A percentile compares a stretch with the other conserved stretches of the same genome.
Conservation (phyloP, 169 alveolate genomes). For the Cryptosporidium sp. region DNA sequence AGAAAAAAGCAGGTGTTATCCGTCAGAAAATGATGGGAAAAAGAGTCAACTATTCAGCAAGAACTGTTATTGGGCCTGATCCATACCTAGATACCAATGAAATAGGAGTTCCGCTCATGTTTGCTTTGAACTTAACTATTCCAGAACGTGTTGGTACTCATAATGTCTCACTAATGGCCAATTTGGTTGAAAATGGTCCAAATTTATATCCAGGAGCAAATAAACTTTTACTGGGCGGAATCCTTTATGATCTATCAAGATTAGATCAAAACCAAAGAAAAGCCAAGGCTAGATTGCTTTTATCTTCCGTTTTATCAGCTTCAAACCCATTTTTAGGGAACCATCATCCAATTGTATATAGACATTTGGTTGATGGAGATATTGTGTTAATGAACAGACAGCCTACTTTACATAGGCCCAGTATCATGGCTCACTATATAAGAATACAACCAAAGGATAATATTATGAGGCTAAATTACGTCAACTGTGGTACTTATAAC, state of each 20-base stretch:
- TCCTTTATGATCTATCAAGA: constrained; percentile 77
- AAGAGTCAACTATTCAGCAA: constrained; percentile 98
- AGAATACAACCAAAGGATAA: constrained; percentile 92
- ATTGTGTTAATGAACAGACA: constrained; percentile 95
- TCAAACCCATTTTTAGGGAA: constrained; percentile 66
- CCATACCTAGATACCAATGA: constrained; percentile 96
- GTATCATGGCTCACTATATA: constrained; percentile 95
- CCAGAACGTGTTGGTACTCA: constrained; percentile 94
- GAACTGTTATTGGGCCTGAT: constrained; percentile 99
- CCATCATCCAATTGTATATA: constrained; percentile 87
- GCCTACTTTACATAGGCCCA: constrained; percentile 98
- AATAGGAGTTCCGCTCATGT: constrained; percentile 95
- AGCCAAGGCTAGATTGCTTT: constrained; percentile 87
- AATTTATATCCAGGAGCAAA: constrained; percentile 97
- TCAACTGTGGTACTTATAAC: constrained; percentile 98
- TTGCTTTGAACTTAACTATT: constrained; percentile 93
- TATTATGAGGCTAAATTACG: constrained; percentile 97
- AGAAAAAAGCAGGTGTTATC: constrained; percentile 95
- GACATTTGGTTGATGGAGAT: constrained; percentile 97
- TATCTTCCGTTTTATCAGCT: constrained; percentile 75
- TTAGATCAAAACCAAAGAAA: constrained; percentile 84
- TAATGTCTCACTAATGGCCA: constrained; percentile 88
- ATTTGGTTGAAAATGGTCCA: constrained; percentile 94
- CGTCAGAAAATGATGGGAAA: constrained; percentile 99
- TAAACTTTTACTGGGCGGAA: constrained; percentile 77